Evolutionary conservation across 164 flowering plant species (phyloP).

Genomic region (Nymphaea colorata): DNA sequence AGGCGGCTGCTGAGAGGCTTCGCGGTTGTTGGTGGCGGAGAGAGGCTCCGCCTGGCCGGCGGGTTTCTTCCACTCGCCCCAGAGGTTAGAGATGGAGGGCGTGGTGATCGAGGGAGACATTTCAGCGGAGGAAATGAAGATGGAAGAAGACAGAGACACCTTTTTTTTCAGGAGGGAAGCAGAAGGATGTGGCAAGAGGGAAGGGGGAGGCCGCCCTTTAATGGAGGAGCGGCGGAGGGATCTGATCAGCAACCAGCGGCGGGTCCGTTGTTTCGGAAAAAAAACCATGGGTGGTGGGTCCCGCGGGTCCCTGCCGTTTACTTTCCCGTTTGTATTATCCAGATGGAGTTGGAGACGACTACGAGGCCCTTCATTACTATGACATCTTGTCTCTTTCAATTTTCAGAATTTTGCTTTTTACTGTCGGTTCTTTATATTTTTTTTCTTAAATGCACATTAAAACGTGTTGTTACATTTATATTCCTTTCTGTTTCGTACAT

Average conservation of each 20-base stretch:
- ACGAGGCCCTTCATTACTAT: too few species aligned
- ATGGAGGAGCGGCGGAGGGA: neutral
- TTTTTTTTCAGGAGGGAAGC: neutral
- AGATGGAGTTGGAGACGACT: too few species aligned
- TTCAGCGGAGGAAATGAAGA: neutral
- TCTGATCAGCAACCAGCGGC: too few species aligned
- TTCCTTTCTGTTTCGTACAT: too few species aligned
- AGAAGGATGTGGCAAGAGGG: neutral
- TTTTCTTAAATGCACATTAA: too few species aligned
- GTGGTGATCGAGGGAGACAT: neutral
- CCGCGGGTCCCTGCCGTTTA: neutral
- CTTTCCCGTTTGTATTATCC: too few species aligned
- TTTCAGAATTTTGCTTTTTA: too few species aligned
- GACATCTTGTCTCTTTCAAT: too few species aligned
- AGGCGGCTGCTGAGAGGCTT: neutral
- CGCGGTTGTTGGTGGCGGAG: neutral
- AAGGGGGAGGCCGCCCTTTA: neutral
- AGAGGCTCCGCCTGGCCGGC: neutral
- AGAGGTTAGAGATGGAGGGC: neutral
- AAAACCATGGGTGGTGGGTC: neutral
- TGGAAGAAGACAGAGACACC: neutral
- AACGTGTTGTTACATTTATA: too few species aligned
- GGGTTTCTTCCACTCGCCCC: neutral
- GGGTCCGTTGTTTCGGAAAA: too few species aligned
- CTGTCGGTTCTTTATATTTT: too few species aligned